Conservation (phyloP, 1,284 basidiomycete species). For the Papiliotrema flavescens region DNA sequence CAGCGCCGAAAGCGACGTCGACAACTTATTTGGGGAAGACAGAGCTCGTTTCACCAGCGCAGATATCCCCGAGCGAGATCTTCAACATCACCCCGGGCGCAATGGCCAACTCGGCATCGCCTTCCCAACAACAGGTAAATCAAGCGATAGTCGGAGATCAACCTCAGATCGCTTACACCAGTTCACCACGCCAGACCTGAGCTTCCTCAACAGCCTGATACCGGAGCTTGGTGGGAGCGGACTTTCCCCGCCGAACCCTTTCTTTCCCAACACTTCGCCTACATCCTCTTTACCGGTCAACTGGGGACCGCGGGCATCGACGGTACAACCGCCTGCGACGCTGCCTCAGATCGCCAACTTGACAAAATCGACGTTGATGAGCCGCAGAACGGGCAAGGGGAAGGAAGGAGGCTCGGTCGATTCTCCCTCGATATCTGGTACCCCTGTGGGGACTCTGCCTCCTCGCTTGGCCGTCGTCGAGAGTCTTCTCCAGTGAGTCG, state of each 20-base stretch:
- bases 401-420: constrained; percentile 1
- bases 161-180: background rate
- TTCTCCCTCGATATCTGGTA: background rate
- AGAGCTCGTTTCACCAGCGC: background rate
- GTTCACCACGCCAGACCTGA: constrained; percentile 11
- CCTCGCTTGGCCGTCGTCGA: constrained; percentile 19
- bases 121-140: background rate
- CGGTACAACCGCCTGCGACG: background rate
- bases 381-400: constrained; percentile 13
- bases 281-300: constrained; percentile 4
- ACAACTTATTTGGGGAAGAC: background rate
- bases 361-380: constrained; percentile 15
- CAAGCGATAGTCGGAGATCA: background rate
- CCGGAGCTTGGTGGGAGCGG: constrained; percentile 2
- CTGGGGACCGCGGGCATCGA: constrained; percentile 2
- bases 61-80: constrained; percentile 8
- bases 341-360: constrained; percentile 18
- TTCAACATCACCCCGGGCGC: constrained; percentile 2
- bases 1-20: background rate
- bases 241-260: background rate
- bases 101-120: background rate
- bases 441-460: background rate
- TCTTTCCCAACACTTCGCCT: constrained; percentile 4
- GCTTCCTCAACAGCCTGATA: constrained; percentile 18
- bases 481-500: constrained; percentile 16